Base-by-base conservation (phyloP, 2,329 filamentous ascomycete genomes). In the Beauveria varroae region DNA sequence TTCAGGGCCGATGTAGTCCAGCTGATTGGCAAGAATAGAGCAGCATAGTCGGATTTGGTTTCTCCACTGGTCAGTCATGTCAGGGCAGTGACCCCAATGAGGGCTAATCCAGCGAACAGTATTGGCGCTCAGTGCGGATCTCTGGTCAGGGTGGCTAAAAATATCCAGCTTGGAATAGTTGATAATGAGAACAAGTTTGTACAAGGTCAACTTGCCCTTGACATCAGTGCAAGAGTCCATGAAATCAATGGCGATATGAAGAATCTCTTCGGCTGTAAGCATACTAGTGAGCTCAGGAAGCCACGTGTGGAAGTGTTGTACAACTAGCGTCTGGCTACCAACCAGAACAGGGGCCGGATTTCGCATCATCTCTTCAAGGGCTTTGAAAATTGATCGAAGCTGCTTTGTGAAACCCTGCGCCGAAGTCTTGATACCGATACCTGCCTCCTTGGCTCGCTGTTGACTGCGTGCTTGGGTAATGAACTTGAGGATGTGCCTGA, bases 261-360 rank as follows among this genome's bases (percentile, higher is more conserved):
- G 78, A 51, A 97, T 93, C 71, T 98, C 93, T 68, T 92, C 88
- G 0, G 88, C 86, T 4, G 83, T 84, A 70, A 98, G 81, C 43
- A 95, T 80, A 1, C 87, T 86, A 0, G 85, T 81, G 10, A 99
- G 84, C 71, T 98, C 93, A 0, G 95, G 93, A n/a, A 99, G 79
- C 95, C 95, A 99, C 0, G 90, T 90, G 71, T 98, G 93, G 72
- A 98, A 96, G 72, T 98, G 91, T 73, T 99, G 95, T 14, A 98
- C 92, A 2, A 96, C 87, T 55, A 99, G 79, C 0, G 95, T 98
- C 75, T 99, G 96, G 65, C 90, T 98, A 40, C 95, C 95, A 16
- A 98, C 90, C 26, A 98, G 78, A 20, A 93, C 87, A 0, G 95
- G 90, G 2, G 91, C 89, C 1, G 86, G 81, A 72, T 91, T 96